phyloP scores from a whole-genome alignment of 768 basidiomycete species.

The Harrya chromipes region DNA sequence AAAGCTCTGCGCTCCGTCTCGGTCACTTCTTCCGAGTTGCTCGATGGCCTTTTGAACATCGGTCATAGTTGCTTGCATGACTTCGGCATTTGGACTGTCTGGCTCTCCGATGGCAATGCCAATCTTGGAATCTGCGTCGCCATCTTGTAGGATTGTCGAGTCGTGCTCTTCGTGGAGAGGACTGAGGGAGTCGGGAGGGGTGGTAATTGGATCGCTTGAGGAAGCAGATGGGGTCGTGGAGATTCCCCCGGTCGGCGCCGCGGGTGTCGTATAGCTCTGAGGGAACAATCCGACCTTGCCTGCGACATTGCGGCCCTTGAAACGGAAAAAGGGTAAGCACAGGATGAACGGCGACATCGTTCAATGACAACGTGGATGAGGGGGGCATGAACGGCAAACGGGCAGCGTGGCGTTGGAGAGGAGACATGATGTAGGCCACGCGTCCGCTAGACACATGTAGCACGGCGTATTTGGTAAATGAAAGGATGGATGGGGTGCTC shows the following conservation, averaged over 20 bases:
- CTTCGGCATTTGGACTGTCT: constrained; percentile 39
- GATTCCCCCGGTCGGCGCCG: constrained; percentile 38
- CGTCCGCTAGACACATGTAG: constrained; percentile 2
- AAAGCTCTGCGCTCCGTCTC: constrained; percentile 64
- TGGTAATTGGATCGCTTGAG: constrained; percentile 19
- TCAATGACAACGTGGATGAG: constrained; percentile 16
- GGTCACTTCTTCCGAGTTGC: constrained; percentile 63
- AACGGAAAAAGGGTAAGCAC: constrained; percentile 21
- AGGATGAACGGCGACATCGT: constrained; percentile 25
- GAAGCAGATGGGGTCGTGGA: constrained; percentile 28
- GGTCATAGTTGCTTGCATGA: constrained; percentile 86
- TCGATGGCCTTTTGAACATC: constrained; percentile 91
- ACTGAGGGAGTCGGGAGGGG: constrained; percentile 34
- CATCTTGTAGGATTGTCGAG: constrained; percentile 30
- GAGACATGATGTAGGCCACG: constrained; percentile 6
- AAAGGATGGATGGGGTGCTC: constrained; percentile 7
- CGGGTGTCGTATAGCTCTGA: constrained; percentile 75
- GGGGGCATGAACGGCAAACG: constrained; percentile 3
- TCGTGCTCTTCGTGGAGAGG: constrained; percentile 49
- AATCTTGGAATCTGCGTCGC: constrained; percentile 23
- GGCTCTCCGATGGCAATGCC: constrained; percentile 27
- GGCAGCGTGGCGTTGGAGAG: constrained; percentile 4
- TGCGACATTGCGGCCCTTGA: constrained; percentile 74
- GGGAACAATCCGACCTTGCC: constrained; percentile 93
- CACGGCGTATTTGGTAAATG: constrained; percentile 7